A percentile compares a stretch with the other conserved stretches of the same genome.
Evolutionary conservation across 75 land plant species (phyloP).

Genomic region (Cryptomeria japonica): DNA sequence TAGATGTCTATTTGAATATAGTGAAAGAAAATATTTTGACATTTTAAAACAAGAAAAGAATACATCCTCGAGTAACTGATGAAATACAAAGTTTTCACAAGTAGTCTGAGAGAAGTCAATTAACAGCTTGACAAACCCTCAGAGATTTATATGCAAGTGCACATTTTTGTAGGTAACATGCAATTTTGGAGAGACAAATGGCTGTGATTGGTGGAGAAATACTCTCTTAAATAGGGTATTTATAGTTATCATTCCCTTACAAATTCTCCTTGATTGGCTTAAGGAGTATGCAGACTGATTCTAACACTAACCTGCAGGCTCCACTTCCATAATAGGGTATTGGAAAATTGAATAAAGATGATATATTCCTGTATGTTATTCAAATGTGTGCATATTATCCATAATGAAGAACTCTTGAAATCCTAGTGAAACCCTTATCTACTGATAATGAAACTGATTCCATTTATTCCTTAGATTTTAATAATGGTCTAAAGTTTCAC

Average conservation of each 20-base stretch:
- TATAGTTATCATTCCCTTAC: neutral
- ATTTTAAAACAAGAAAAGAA: too few relatives aligned
- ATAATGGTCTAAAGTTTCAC: neutral
- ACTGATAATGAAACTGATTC: neutral
- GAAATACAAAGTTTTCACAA: neutral
- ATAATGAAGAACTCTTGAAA: neutral
- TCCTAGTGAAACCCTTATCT: neutral
- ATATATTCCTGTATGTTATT: neutral
- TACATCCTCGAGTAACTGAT: neutral
- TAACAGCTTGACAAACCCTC: neutral
- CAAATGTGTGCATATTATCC: neutral
- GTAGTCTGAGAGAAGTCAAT: neutral
- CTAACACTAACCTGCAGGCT: neutral
- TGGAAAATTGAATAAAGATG: neutral
- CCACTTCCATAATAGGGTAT: neutral
- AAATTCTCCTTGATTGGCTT: neutral
- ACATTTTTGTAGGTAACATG: neutral
- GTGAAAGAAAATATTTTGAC: neutral
- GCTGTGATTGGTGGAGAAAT: neutral
- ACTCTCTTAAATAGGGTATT: neutral
- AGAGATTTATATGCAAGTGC: neutral
- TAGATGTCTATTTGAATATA: too few relatives aligned
- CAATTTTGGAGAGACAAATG: neutral
- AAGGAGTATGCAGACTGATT: neutral
- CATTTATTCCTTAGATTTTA: neutral